Evolutionary conservation across 768 basidiomycete species (phyloP).

Genomic region (Dioszegia crocea): DNA sequence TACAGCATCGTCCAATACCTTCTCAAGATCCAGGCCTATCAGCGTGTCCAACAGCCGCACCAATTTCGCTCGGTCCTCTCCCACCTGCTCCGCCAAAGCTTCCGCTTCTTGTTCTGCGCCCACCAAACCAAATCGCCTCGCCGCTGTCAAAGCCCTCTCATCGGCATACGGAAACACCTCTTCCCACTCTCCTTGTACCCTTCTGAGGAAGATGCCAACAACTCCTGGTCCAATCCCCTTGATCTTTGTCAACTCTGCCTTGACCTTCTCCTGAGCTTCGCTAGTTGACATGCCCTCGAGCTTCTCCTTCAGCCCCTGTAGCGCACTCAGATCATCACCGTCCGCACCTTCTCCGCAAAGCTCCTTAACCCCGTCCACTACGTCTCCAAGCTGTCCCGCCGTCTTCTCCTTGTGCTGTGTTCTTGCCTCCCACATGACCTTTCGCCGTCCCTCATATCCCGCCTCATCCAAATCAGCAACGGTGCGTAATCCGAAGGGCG

Average conservation of each 20-base stretch:
- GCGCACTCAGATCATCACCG: conserved; percentile 12
- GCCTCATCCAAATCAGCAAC: conserved; percentile 20
- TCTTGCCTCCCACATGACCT: conserved; percentile 30
- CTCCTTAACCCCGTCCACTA: conserved; percentile 26
- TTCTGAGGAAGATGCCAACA: conserved; percentile 32
- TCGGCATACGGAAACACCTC: conserved; percentile 43
- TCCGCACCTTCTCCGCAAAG: conserved; percentile 22
- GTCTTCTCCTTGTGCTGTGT: conserved; percentile 44
- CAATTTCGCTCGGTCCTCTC: conserved; percentile 19
- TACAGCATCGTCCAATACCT: conserved; percentile 26
- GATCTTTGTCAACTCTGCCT: conserved; percentile 22
- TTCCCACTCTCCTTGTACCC: conserved; percentile 38
- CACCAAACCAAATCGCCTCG: conserved; percentile 25
- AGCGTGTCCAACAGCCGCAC: conserved; percentile 36
- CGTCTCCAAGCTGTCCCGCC: conserved; percentile 25
- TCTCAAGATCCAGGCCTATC: conserved; percentile 38
- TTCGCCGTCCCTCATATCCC: conserved; percentile 23
- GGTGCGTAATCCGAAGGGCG: conserved; percentile 26
- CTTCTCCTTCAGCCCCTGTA: conserved; percentile 18
- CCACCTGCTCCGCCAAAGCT: conserved; percentile 18
- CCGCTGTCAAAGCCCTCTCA: conserved; percentile 27
- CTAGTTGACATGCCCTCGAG: conserved; percentile 11
- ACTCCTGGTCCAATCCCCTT: conserved; percentile 39
- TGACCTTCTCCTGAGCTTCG: conserved; percentile 25
- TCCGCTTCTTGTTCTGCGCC: conserved; percentile 17